Conservation (phyloP, 1,139 yeast species). For the Saccharomycopsis hybrid region DNA sequence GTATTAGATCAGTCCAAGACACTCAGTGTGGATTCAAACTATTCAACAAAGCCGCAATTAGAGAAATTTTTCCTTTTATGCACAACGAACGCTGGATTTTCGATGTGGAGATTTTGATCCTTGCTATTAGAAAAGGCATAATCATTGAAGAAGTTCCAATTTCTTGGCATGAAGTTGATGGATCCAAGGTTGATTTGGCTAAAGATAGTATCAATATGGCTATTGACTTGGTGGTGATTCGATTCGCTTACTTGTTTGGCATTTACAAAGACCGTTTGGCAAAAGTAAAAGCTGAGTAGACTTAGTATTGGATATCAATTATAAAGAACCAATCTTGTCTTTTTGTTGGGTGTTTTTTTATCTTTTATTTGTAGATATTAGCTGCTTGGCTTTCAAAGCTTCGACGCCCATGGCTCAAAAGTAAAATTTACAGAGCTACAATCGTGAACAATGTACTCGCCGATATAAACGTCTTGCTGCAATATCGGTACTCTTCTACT, state of each 20-base stretch:
- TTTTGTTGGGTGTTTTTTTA: no score
- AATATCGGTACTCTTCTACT: no score
- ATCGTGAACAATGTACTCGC: no score
- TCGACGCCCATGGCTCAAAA: no score
- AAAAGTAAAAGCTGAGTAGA: no score
- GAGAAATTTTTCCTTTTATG: conserved; percentile 74
- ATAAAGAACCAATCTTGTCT: no score
- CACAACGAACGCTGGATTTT: conserved; percentile 98
- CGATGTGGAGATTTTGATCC: conserved; percentile 83
- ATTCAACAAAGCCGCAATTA: conserved; percentile 66
- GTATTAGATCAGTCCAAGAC: conserved; percentile 78
- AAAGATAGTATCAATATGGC: conserved; percentile 92
- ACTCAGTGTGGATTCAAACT: conserved; percentile 97
- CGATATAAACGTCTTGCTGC: no score
- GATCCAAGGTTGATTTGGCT: conserved; percentile 89
- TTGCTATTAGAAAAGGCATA: conserved; percentile 68
- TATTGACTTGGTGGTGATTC: conserved; percentile 83
- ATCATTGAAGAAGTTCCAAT: conserved; percentile 74
- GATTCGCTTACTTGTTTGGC: conserved; percentile 83
- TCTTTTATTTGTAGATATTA: no score
- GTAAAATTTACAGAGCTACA: no score
- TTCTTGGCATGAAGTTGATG: conserved; percentile 95
- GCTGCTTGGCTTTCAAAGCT: no score
- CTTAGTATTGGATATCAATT: no score
- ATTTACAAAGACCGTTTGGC: conserved; percentile 46